phyloP scores from a whole-genome alignment of 352 stramenopile species.

The Globisporangium viniferum region DNA sequence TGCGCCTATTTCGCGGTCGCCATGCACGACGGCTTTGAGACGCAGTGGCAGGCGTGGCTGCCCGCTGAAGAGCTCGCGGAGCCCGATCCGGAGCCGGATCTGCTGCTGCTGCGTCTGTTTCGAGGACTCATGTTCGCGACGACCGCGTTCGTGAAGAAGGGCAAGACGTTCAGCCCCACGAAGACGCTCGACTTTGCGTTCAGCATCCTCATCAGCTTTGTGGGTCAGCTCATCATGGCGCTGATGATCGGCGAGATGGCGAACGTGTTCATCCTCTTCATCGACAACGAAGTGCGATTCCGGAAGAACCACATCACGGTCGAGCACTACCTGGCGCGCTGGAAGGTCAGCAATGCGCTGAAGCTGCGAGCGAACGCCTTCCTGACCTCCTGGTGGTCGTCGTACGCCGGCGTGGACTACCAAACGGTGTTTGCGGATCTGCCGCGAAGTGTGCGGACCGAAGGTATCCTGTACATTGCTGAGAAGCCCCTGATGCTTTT shows the following conservation, averaged over 20 bases:
- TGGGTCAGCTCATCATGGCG: slow-evolving; percentile 64
- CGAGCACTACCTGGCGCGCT: slow-evolving; percentile 40
- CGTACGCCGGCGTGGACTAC: slow-evolving; percentile 56
- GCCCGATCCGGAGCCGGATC: slow-evolving; percentile 20
- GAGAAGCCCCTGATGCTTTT: slow-evolving; percentile 45
- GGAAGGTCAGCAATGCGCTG: slow-evolving; percentile 34
- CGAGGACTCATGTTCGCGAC: slow-evolving; percentile 48
- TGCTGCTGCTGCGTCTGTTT: slow-evolving; percentile 42
- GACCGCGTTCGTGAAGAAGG: slow-evolving; percentile 63
- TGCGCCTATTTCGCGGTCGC: slow-evolving; percentile 63
- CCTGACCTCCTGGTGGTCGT: slow-evolving; percentile 56
- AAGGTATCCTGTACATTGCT: slow-evolving; percentile 41
- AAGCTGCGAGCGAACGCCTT: slow-evolving; percentile 42
- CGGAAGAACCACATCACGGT: slow-evolving; percentile 70
- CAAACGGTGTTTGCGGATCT: slow-evolving; percentile 52
- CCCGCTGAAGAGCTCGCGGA: slow-evolving; percentile 27
- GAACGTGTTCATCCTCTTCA: slow-evolving; percentile 57
- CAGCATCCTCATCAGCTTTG: slow-evolving; percentile 47
- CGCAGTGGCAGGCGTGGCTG: slow-evolving; percentile 53
- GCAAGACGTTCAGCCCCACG: slow-evolving; percentile 40
- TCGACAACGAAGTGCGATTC: slow-evolving; percentile 64
- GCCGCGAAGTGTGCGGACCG: slow-evolving; percentile 42
- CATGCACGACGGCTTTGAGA: slow-evolving; percentile 50
- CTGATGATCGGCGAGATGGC: slow-evolving; percentile 75
- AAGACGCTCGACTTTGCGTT: slow-evolving; percentile 45